Evolutionary conservation across 139 green algal species (phyloP), one percentile per base, ranked within the genome.

Genomic region (Chlorella sp.): DNA sequence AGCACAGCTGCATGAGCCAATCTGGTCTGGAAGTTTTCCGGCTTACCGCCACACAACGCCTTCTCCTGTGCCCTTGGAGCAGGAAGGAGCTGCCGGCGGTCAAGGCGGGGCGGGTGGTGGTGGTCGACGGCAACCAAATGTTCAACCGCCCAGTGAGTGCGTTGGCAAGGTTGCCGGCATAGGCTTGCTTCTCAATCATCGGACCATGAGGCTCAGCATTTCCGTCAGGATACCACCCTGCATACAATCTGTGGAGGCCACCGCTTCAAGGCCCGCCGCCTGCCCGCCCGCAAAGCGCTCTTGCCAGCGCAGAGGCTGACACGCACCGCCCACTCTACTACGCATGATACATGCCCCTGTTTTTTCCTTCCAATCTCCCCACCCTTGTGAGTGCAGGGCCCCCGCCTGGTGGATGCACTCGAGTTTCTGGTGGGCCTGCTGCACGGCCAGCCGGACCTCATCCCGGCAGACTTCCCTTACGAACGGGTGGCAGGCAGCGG

Each of bases 71-170:
- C 48, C 48, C 5, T 9, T 57, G 48, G 5, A 9, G 75, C 83
- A 93, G 90, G 91, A 69, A 87, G 69, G 75, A 89, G 57, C 91
- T 98, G 83, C 90, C 91, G 21, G 97, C 96, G 7, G 96, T 99
- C n/a, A 90, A 91, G 78, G 83, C 92, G 3, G 95, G 94, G 19
- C 80, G 66, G 1, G 96, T 99, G 48, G 93, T 93, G 12, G 61
- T 98, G 21, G 97, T 99, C 40, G 97, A 98, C 88, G 97, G 97
- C 81, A 96, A 98, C 91, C 92, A 95, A 39, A 92, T 92, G 88
- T 91, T 91, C 81, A 89, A 91, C 81, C 77, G 86, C 22, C 66
- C 69, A 32, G 61, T 87, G 83, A 36, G 61, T 28, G 48, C 28
- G 22, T 0, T 24, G 34, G 39, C 15, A 37, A 24, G 18, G 73